phyloP scores from a whole-genome alignment of 2,329 filamentous ascomycete genomes.

The Phyllosticta ampelicida region DNA sequence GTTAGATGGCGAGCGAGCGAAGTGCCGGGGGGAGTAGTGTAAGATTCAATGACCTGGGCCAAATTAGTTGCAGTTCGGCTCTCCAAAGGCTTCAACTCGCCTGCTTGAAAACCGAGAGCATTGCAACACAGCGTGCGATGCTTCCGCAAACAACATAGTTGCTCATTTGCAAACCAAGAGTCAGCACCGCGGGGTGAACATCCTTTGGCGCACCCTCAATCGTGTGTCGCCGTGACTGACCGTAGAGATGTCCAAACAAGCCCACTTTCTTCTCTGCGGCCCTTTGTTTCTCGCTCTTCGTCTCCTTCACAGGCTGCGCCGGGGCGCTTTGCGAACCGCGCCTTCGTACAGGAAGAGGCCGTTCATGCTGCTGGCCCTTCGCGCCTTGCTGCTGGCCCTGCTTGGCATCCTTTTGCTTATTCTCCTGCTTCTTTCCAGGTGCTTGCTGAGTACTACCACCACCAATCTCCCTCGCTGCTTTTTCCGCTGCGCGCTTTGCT shows the following conservation, averaged over 20 bases:
- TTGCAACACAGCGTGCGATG: conserved; percentile 77
- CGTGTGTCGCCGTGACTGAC: conserved; percentile 57
- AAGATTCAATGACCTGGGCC: conserved; percentile 74
- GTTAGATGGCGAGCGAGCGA: conserved; percentile 86
- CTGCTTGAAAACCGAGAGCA: conserved; percentile 79
- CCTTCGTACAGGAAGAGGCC: conserved; percentile 20
- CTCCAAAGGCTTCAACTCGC: conserved; percentile 35
- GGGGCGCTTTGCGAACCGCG: conserved; percentile 22
- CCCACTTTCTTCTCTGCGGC: conserved; percentile 47
- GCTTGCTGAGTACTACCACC: conserved; percentile 20
- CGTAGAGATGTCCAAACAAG: conserved; percentile 75
- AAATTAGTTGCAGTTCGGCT: neutral
- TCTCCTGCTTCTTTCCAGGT: conserved; percentile 30
- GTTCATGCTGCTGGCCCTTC: conserved; percentile 18
- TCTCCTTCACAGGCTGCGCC: conserved; percentile 19
- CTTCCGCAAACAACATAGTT: conserved; percentile 83
- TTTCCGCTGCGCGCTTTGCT: conserved; percentile 62
- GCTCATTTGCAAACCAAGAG: conserved; percentile 81
- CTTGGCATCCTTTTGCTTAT: conserved; percentile 27
- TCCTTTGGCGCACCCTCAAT: conserved; percentile 54
- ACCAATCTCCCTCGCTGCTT: conserved; percentile 37
- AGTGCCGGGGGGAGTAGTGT: conserved; percentile 74
- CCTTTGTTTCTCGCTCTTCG: conserved; percentile 25
- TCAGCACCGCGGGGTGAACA: conserved; percentile 76
- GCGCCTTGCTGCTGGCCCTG: conserved; percentile 25